phyloP scores from a whole-genome alignment of 2,329 filamentous ascomycete genomes.

The Arthrobotrys conoides region DNA sequence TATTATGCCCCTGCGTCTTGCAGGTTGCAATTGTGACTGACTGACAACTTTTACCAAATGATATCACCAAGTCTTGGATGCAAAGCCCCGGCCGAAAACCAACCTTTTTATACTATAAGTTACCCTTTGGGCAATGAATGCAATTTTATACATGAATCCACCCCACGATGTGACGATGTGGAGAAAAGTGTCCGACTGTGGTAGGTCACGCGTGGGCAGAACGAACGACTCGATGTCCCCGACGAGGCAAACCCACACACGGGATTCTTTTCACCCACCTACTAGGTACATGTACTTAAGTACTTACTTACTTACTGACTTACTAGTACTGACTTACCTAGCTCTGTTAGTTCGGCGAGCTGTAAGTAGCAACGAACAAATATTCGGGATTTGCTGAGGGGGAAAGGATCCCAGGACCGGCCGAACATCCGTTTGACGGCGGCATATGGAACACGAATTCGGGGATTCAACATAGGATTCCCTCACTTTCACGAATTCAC shows the following conservation, averaged over 20 bases:
- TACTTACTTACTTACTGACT: no score
- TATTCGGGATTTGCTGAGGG: slow-evolving; percentile 5
- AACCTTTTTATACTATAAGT: background rate
- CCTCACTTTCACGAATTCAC: background rate
- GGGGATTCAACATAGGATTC: slow-evolving; percentile 16
- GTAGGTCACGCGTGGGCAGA: slow-evolving; percentile 25
- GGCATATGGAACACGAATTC: slow-evolving; percentile 2
- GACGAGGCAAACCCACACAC: slow-evolving; percentile 26
- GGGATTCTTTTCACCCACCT: slow-evolving; percentile 7
- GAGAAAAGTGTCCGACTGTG: slow-evolving; percentile 44
- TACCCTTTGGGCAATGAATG: background rate
- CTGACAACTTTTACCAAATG: slow-evolving; percentile 20
- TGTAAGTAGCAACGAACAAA: slow-evolving; percentile 9
- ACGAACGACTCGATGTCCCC: slow-evolving; percentile 19
- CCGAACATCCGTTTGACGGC: slow-evolving; percentile 26
- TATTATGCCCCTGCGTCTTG: slow-evolving; percentile 36
- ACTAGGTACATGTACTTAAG: no score
- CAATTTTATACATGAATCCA: slow-evolving; percentile 6
- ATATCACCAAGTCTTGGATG: slow-evolving; percentile 26
- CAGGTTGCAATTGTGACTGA: no score
- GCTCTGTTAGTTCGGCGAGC: slow-evolving; percentile 40
- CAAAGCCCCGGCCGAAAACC: slow-evolving; percentile 18
- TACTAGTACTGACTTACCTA: background rate
- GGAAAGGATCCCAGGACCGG: background rate
- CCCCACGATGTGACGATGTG: slow-evolving; percentile 42